These are phyloP conservation scores for Pseudomicrostroma phylloplanum DNA, from an alignment of 1,284 basidiomycete species.

Conservation along the genomic window DNA sequence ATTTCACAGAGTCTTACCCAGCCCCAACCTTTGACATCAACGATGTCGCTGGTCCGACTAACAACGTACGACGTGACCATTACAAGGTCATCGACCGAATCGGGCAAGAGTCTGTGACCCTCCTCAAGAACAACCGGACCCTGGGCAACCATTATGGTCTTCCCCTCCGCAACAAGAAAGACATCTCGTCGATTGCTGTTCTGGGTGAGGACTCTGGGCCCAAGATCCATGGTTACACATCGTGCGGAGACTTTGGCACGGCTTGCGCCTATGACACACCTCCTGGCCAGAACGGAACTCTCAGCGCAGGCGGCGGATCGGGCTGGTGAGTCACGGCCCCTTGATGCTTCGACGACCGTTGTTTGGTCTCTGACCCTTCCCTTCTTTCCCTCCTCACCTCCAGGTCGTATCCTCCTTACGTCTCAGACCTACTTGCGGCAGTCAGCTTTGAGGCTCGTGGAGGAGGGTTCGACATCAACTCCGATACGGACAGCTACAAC, in stretches of 20 bases:
- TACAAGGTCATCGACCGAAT: conserved; percentile 30
- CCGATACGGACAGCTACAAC: conserved; percentile 8
- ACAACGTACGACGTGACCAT: conserved; percentile 35
- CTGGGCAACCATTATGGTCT: conserved; percentile 14
- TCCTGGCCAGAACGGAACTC: conserved; percentile 22
- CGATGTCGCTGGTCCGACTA: conserved; percentile 22
- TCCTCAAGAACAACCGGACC: conserved; percentile 35
- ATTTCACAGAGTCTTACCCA: conserved; percentile 19
- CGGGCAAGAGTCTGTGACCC: conserved; percentile 28
- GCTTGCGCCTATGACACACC: conserved; percentile 17
- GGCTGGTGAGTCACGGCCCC: conserved; percentile 50
- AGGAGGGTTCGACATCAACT: not conserved
- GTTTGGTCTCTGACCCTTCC: no score
- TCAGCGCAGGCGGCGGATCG: conserved; percentile 52
- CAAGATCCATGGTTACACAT: conserved; percentile 19
- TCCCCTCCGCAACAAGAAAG: conserved; percentile 19
- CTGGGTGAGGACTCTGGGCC: conserved; percentile 25
- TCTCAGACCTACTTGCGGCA: not conserved
- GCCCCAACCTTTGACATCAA: conserved; percentile 38
- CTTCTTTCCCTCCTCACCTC: no score
- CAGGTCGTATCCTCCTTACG: not conserved
- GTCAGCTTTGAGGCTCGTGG: not conserved
- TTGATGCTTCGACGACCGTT: no score
- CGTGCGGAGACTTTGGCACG: conserved; percentile 17
- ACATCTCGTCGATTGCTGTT: conserved; percentile 20